Percentiles rank a stretch among this genome's conserved stretches.
Conservation (phyloP, 169 alveolate genomes). For the Plasmodium berghei region DNA sequence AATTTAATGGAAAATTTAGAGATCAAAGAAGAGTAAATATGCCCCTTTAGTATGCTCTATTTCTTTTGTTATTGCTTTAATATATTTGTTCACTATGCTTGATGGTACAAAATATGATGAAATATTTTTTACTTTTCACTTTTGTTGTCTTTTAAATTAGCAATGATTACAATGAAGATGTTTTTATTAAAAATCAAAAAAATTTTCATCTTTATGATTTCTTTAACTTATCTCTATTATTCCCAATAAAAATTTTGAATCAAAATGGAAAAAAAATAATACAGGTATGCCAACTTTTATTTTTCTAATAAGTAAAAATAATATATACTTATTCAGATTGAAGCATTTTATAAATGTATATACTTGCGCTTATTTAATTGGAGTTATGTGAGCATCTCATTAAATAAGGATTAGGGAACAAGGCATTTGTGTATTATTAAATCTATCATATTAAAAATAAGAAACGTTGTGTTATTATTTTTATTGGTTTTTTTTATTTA, state of each 20-base stretch:
- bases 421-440: too few relatives aligned
- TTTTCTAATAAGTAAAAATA: background rate
- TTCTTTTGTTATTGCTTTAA: background rate
- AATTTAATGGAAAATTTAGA: slow-evolving; percentile 30
- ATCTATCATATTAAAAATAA: too few relatives aligned
- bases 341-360: background rate
- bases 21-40: slow-evolving; percentile 55
- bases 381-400: too few relatives aligned
- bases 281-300: slow-evolving; percentile 29
- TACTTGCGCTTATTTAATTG: too few relatives aligned
- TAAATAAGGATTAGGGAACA: too few relatives aligned
- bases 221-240: slow-evolving; percentile 53
- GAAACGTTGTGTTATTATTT: too few relatives aligned
- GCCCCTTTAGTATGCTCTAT: background rate
- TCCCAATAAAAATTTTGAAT: slow-evolving; percentile 52
- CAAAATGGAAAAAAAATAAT: slow-evolving; percentile 47
- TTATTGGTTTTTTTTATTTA: background rate
- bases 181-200: slow-evolving; percentile 62
- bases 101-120: background rate
- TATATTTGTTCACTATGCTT: too few relatives aligned
- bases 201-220: slow-evolving; percentile 36
- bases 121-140: background rate
- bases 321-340: background rate
- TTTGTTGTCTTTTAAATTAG: slow-evolving; percentile 27
- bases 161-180: slow-evolving; percentile 50